Base-by-base conservation (phyloP, 2,329 filamentous ascomycete genomes). In the Pseudovirgaria hyperparasitica region DNA sequence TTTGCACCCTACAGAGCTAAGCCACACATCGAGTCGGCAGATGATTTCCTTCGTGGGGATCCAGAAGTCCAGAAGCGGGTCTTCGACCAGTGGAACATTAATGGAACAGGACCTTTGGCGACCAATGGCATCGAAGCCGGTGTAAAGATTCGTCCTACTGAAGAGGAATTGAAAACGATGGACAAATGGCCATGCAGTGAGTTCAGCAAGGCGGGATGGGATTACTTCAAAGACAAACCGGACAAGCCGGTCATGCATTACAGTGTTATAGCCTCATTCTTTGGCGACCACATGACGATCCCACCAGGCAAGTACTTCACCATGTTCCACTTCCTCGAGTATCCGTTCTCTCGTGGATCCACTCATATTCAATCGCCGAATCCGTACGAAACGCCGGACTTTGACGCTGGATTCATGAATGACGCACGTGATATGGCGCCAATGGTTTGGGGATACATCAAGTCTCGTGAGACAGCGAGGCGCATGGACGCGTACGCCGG, bases 181-280 rank as follows among this genome's bases (percentile, higher is more conserved):
- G 72, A 77, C 47, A 65, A 52, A 5, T 82, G 80, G 77, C 79
- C 80, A 0, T 82, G 72, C 25, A 71, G 72, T 8, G 73, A 82
- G 28, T 87, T 87, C 60, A n/a, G n/a, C n/a, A 67, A 65, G 23
- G 66, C 69, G 5, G 78, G 79, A 3, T 87, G 79, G 78, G 72
- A 86, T 41, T 86, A 87, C 58, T 87, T 86, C 55, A 79, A 82
- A 60, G 57, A 86, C 48, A 85, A 85, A 60, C 78, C 78, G 20
- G 79, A 86, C 54, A 86, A 86, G 64, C 81, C 80, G 0, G 79
- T 86, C 22, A 86, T 86, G 80, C 81, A 86, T 48, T 86, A 86
- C 56, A 77, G 39, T 40, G 70, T 85, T 29, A 84, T 86, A 43
- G 61, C 76, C 6, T 47, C 51, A 10, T 61, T 54, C 55, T 63